Percentiles rank a stretch among this genome's conserved stretches.
These are phyloP conservation scores for Sporisorium exsertum DNA, from an alignment of 1,284 basidiomycete genomes.

Conservation along the genomic window DNA sequence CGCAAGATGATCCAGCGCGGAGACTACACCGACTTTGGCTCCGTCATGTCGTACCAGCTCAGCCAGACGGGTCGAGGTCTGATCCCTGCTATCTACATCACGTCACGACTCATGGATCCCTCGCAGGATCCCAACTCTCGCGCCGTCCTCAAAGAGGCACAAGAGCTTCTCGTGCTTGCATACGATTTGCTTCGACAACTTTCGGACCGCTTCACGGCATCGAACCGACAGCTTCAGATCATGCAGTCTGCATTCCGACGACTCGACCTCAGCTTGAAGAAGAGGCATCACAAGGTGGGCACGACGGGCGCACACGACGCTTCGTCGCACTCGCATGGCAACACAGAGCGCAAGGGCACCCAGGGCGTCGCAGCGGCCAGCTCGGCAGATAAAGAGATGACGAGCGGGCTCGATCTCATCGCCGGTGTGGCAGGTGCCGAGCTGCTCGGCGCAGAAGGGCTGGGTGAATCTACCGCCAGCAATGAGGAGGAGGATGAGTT, in stretches of 20 bases:
- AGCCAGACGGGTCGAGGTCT: conserved; percentile 47
- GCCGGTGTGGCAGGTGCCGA: conserved; percentile 49
- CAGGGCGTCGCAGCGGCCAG: conserved; percentile 5
- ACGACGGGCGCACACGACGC: conserved; percentile 8
- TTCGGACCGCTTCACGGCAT: conserved; percentile 40
- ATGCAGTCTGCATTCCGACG: conserved; percentile 48
- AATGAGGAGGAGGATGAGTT: conserved; percentile 43
- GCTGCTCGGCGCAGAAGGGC: conserved; percentile 29
- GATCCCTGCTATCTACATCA: conserved; percentile 53
- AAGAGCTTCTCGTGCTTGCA: conserved; percentile 47
- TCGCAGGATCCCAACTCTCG: conserved; percentile 35
- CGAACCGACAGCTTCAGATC: conserved; percentile 50
- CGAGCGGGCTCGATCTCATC: conserved; percentile 45
- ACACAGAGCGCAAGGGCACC: conserved; percentile 2
- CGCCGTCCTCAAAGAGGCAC: conserved; percentile 43
- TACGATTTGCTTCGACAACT: conserved; percentile 46
- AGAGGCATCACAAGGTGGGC: conserved; percentile 30
- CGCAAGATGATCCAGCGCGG: conserved; percentile 53
- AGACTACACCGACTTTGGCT: conserved; percentile 50
- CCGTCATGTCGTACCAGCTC: conserved; percentile 53
- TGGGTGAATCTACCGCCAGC: conserved; percentile 31
- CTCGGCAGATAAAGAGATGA: conserved; percentile 32
- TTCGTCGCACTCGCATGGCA: conserved; percentile 10
- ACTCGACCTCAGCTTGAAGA: conserved; percentile 44
- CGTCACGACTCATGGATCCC: conserved; percentile 44